phyloP scores from a whole-genome alignment of 257 asterid species.

The Cynanchum wilfordii region DNA sequence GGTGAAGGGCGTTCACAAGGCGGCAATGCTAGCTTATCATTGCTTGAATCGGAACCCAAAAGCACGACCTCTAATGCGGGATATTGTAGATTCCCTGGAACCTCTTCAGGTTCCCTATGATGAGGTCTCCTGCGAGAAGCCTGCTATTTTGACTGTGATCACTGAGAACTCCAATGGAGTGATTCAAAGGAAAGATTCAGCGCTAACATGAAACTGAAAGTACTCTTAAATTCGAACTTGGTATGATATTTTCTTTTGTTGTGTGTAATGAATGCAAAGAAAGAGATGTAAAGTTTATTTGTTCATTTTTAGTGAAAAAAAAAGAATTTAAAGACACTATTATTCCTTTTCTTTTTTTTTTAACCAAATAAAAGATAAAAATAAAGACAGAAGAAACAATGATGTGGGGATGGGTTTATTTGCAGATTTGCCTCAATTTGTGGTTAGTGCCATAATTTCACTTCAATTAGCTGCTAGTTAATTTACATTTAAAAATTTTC shows the following conservation, averaged over 20 bases:
- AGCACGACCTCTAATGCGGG: slow-evolving; percentile 90
- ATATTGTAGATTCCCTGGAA: slow-evolving; percentile 78
- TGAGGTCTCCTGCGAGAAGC: slow-evolving; percentile 28
- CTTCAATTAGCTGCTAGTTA: no score
- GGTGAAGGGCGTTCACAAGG: slow-evolving; percentile 61
- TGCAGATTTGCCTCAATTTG: no score
- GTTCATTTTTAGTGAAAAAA: not conserved
- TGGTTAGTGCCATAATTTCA: no score
- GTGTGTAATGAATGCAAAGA: not conserved
- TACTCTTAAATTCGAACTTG: not conserved
- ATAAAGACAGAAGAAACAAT: not conserved
- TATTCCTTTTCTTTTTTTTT: not conserved
- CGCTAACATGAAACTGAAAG: slow-evolving; percentile 8
- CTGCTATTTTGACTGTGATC: slow-evolving; percentile 38
- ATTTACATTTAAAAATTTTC: no score
- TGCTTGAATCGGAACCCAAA: slow-evolving; percentile 80
- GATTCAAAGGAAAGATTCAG: slow-evolving; percentile 21
- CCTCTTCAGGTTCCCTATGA: slow-evolving; percentile 61
- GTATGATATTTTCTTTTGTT: not conserved
- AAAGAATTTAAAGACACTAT: not conserved
- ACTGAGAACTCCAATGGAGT: slow-evolving; percentile 28
- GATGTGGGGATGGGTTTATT: not conserved
- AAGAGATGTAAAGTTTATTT: not conserved
- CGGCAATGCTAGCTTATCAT: slow-evolving; percentile 87
- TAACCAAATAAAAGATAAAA: no score